phyloP scores from a whole-genome alignment of 768 basidiomycete genomes.

The Hydnomerulius pinastri region DNA sequence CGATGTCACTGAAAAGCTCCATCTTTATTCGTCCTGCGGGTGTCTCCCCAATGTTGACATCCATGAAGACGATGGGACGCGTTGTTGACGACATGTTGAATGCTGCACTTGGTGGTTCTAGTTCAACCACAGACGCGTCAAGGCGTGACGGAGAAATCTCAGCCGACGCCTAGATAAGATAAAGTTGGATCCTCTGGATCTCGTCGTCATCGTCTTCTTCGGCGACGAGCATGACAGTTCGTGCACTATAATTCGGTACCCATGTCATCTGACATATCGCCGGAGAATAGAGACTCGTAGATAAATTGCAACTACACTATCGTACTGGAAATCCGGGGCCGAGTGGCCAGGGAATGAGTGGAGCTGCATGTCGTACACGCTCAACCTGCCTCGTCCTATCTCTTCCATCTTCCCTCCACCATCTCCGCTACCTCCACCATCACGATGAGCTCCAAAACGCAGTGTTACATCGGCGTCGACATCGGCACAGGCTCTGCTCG shows the following conservation, averaged over 20 bases:
- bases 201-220: background rate
- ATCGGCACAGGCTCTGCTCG: slow-evolving; percentile 95
- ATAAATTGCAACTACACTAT: background rate
- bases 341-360: slow-evolving; percentile 8
- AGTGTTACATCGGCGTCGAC: slow-evolving; percentile 73
- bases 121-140: background rate
- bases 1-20: slow-evolving; percentile 95
- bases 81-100: slow-evolving; percentile 46
- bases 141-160: background rate
- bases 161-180: background rate
- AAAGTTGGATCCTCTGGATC: no score
- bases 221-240: background rate
- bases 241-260: background rate
- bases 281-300: background rate
- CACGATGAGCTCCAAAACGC: slow-evolving; percentile 37
- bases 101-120: background rate
- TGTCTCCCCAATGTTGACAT: slow-evolving; percentile 94
- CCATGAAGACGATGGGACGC: slow-evolving; percentile 96
- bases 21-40: slow-evolving; percentile 95
- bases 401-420: slow-evolving; percentile 4
- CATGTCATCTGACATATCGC: background rate
- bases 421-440: background rate
- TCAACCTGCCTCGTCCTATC: background rate
- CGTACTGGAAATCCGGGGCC: background rate
- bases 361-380: slow-evolving; percentile 10